Base-by-base conservation (phyloP, 2,329 filamentous ascomycete species). In the Colletotrichum tofieldiae region DNA sequence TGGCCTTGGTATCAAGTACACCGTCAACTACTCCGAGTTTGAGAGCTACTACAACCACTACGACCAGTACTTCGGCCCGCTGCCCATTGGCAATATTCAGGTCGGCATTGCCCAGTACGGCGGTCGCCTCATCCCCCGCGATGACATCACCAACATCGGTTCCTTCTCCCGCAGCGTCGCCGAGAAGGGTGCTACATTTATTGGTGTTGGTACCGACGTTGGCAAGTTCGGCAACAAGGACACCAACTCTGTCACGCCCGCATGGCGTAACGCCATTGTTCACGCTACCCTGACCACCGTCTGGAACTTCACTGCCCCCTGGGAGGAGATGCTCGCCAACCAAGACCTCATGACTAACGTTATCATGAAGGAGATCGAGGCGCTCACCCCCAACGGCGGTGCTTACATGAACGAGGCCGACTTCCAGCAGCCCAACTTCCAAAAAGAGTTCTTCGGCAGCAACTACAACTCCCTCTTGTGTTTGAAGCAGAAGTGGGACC, bases 371-470 rank as follows among this genome's bases (percentile, higher is more conserved):
- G 73, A 69, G 61, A 74, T 74, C 32, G 73, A 74, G 73, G 66
- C 70, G 0, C 56, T 74, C 8, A 82, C 84, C 0, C 84, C 84
- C 2, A 82, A 79, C 1, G 78, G 79, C 1, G 86, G 86, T 5
- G 80, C 84, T 1, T 88, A 88, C 73, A 78, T 86, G 76, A 88
- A 88, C 72, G 88, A 90, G 80, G 85, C 82, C 2, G 85, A 89
- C 76, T 84, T 86, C 52, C 80, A 82, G 71, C 82, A 88, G 77
- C 84, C 82, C 1, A 75, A 85, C 68, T 89, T 81, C 52, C 80
- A 86, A 75, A 75, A 81, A 29, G 79, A 76, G 2, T 88, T 88
- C 78, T 89, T 82, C 73, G 87, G 87, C 1, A 73, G 41, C 2
- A 87, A 87, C 71, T 89, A 88, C 69, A 68, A 76, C 0, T 74